phyloP scores from a whole-genome alignment of 768 basidiomycete genomes.

The Hygrophoropsis aurantiaca region DNA sequence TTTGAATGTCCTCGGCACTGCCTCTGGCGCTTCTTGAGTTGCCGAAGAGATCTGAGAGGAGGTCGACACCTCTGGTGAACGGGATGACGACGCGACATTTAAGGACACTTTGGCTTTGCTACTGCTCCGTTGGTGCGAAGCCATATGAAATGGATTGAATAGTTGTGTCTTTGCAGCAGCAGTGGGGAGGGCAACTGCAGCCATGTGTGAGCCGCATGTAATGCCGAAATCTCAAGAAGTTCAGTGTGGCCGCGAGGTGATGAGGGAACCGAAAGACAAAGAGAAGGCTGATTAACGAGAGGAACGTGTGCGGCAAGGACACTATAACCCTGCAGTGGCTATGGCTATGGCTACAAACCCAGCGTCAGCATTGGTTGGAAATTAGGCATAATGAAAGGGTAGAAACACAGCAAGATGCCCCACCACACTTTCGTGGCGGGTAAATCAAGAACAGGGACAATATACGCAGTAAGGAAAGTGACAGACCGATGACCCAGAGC shows the following conservation, averaged over 20 bases:
- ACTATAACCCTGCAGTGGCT: slow-evolving; percentile 11
- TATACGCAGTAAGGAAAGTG: slow-evolving; percentile 22
- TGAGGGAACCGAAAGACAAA: slow-evolving; percentile 6
- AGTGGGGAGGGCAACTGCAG: slow-evolving; percentile 39
- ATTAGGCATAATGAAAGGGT: slow-evolving; percentile 10
- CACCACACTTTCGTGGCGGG: background rate
- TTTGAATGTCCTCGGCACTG: slow-evolving; percentile 54
- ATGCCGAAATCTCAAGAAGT: slow-evolving; percentile 19
- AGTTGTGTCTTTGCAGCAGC: slow-evolving; percentile 36
- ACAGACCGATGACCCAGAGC: slow-evolving; percentile 22
- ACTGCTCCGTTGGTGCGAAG: slow-evolving; percentile 39
- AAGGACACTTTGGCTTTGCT: slow-evolving; percentile 29
- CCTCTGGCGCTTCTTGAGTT: slow-evolving; percentile 34
- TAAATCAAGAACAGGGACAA: slow-evolving; percentile 12
- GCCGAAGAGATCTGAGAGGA: slow-evolving; percentile 29
- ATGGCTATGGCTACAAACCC: slow-evolving; percentile 15
- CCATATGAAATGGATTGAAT: slow-evolving; percentile 47
- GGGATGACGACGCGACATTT: slow-evolving; percentile 41
- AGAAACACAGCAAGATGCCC: slow-evolving; percentile 7
- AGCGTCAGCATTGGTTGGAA: slow-evolving; percentile 15
- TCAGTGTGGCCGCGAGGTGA: slow-evolving; percentile 10
- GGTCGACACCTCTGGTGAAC: slow-evolving; percentile 36
- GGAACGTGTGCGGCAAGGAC: slow-evolving; percentile 20
- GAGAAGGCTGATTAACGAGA: slow-evolving; percentile 6
- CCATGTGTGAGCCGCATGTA: slow-evolving; percentile 42